phyloP scores from a whole-genome alignment of 2,329 filamentous ascomycete species.

The Hypoxylon sp. region DNA sequence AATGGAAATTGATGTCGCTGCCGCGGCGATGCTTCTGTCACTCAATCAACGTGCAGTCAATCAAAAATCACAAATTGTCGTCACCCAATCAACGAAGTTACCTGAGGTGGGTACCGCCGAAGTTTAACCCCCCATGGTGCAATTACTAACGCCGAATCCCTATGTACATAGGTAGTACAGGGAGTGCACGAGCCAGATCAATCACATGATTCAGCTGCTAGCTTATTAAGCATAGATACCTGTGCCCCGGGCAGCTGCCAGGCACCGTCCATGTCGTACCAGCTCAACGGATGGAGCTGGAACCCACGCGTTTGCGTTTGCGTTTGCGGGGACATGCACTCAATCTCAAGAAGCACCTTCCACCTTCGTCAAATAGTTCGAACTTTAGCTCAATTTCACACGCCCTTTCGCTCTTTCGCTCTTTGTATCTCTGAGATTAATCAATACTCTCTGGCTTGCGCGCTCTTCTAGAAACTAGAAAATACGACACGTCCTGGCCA shows the following conservation, averaged over 20 bases:
- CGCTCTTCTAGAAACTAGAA: neutral
- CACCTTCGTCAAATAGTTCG: too few relatives aligned
- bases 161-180: too few relatives aligned
- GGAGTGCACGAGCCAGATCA: neutral
- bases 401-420: neutral
- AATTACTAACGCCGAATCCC: constrained; percentile 3
- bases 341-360: neutral
- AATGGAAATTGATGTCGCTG: constrained; percentile 40
- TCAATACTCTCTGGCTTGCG: too few relatives aligned
- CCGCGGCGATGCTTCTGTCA: constrained; percentile 32
- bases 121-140: constrained; percentile 25
- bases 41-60: constrained; percentile 36
- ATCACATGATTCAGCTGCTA: neutral
- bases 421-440: neutral
- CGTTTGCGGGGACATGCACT: neutral
- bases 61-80: constrained; percentile 40
- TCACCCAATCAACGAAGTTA: constrained; percentile 41
- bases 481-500: neutral
- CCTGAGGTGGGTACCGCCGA: constrained; percentile 27
- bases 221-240: constrained; percentile 3
- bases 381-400: neutral
- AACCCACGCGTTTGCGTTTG: neutral
- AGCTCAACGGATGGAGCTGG: neutral
- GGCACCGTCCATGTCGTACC: too few relatives aligned
- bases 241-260: too few relatives aligned